Evolutionary conservation across 75 land plant species (phyloP).

Genomic region (Cupressus sempervirens): DNA sequence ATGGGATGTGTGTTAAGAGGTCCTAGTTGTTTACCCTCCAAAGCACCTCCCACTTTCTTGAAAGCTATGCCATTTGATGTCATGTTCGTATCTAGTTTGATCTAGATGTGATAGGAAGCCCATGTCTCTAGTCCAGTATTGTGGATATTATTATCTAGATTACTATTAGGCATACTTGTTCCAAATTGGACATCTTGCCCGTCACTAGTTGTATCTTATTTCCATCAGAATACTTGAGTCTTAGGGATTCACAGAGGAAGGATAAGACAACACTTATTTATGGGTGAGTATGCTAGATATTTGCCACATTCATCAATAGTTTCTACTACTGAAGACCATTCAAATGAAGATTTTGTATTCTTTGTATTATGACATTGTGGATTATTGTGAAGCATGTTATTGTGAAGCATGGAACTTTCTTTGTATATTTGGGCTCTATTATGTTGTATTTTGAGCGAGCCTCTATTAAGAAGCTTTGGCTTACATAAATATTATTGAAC

Average conservation of each 20-base stretch:
- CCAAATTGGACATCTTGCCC: neutral
- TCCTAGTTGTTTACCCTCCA: neutral
- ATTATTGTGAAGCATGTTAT: neutral
- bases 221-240: neutral
- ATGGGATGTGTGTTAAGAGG: neutral
- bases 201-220: neutral
- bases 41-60: neutral
- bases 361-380: neutral
- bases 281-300: neutral
- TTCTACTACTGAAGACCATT: neutral
- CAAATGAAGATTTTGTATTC: neutral
- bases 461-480: neutral
- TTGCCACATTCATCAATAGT: neutral
- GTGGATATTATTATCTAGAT: neutral
- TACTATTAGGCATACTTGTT: neutral
- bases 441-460: neutral
- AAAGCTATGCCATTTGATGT: neutral
- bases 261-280: neutral
- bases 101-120: slow-evolving; percentile 1
- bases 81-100: neutral
- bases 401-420: neutral
- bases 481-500: neutral
- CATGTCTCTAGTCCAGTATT: neutral
- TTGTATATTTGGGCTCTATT: neutral
- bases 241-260: neutral